phyloP scores from a whole-genome alignment of 208 protist genomes.

The Trichomonas tenax region DNA sequence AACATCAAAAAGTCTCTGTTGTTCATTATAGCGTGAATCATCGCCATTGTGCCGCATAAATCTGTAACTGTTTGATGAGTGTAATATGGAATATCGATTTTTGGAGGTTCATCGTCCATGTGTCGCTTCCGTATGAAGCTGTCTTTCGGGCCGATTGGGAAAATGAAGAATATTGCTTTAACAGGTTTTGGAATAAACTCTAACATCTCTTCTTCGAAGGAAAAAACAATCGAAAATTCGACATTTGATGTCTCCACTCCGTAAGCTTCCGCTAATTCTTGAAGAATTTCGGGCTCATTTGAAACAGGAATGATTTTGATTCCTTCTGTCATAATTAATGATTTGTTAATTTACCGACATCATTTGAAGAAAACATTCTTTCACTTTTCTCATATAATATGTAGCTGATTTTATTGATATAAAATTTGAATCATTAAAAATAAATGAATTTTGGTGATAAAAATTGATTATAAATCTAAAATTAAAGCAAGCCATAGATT shows the following conservation, averaged over 20 bases:
- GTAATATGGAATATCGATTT: neutral
- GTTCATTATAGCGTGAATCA: slow-evolving; percentile 31
- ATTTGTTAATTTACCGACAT: no score
- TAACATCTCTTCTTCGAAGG: neutral
- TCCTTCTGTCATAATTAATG: no score
- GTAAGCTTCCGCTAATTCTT: neutral
- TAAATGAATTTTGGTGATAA: no score
- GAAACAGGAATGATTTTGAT: neutral
- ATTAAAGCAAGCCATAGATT: no score
- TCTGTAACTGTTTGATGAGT: slow-evolving; percentile 30
- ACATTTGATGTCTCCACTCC: neutral
- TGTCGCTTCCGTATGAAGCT: neutral
- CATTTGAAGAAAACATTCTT: no score
- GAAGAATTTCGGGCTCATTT: neutral
- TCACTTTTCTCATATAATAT: no score
- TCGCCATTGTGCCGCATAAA: slow-evolving; percentile 34
- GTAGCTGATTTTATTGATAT: no score
- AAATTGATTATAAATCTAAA: no score
- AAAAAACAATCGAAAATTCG: neutral
- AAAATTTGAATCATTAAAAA: no score
- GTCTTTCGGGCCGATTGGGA: neutral
- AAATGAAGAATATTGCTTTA: neutral
- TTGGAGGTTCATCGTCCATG: neutral
- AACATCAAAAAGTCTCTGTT: neutral
- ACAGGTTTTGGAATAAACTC: neutral